phyloP scores from a whole-genome alignment of 768 basidiomycete species.

The Coprinopsis cinerea region DNA sequence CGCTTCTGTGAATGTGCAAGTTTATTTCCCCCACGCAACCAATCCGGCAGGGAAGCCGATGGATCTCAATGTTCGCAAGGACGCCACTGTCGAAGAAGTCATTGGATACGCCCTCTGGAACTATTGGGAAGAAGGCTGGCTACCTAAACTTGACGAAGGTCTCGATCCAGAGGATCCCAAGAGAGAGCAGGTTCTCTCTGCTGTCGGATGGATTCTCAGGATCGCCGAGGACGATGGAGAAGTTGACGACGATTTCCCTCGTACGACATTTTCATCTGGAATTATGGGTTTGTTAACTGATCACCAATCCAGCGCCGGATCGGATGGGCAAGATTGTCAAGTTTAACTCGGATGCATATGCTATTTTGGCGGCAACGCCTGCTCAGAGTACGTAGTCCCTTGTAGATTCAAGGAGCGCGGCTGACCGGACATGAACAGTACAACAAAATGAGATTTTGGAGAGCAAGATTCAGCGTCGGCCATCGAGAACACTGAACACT shows the following conservation, averaged over 20 bases:
- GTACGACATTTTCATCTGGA: slow-evolving; percentile 39
- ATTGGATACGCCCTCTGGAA: slow-evolving; percentile 88
- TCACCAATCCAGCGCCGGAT: slow-evolving; percentile 65
- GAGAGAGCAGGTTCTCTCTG: slow-evolving; percentile 53
- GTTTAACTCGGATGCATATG: slow-evolving; percentile 88
- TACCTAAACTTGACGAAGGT: slow-evolving; percentile 71
- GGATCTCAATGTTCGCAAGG: slow-evolving; percentile 72
- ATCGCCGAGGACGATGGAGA: slow-evolving; percentile 97
- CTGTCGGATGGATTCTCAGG: slow-evolving; percentile 86
- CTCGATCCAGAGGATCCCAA: slow-evolving; percentile 59
- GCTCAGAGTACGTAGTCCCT: slow-evolving; percentile 52
- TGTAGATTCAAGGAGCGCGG: not conserved
- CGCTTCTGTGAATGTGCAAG: slow-evolving; percentile 56
- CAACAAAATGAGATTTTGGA: slow-evolving; percentile 80
- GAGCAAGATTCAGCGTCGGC: slow-evolving; percentile 74
- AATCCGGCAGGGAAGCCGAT: slow-evolving; percentile 58
- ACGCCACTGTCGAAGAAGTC: slow-evolving; percentile 92
- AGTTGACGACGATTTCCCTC: slow-evolving; percentile 97
- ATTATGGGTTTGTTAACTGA: slow-evolving; percentile 9
- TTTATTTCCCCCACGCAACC: slow-evolving; percentile 82
- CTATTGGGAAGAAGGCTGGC: slow-evolving; percentile 88
- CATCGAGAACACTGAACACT: slow-evolving; percentile 60
- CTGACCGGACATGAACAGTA: slow-evolving; percentile 23
- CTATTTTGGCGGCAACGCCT: slow-evolving; percentile 70
- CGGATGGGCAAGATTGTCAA: slow-evolving; percentile 78